Percentiles rank a stretch among this genome's conserved stretches.
Conservation (phyloP, 1,284 basidiomycete species). For the Cutaneotrichosporon spelunceum region DNA sequence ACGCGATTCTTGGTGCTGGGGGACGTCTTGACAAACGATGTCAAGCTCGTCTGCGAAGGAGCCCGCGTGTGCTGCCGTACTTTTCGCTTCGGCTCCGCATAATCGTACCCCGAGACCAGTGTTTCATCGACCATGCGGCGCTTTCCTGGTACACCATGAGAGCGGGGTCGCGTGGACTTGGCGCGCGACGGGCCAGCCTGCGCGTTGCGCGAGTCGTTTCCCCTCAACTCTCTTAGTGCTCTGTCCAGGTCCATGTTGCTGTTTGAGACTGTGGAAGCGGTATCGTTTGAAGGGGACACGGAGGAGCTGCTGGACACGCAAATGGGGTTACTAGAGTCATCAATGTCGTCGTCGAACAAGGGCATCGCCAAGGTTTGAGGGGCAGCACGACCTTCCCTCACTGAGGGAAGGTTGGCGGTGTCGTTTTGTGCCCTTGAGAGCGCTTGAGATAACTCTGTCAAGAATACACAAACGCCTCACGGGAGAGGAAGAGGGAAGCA, state of each 20-base stretch:
- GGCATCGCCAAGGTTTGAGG: neutral
- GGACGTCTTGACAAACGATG: neutral
- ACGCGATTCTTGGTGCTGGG: neutral
- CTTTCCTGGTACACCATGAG: neutral
- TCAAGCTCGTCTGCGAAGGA: conserved; percentile 2
- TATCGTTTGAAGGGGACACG: neutral
- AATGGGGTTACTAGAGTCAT: neutral
- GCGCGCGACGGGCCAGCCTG: neutral
- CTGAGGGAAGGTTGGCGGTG: neutral
- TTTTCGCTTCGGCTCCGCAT: neutral
- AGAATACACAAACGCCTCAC: neutral
- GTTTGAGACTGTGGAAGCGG: neutral
- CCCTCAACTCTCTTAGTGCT: neutral
- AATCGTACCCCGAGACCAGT: conserved; percentile 1
- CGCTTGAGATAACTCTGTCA: neutral
- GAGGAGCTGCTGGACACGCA: neutral
- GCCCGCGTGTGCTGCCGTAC: neutral
- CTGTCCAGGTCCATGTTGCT: neutral
- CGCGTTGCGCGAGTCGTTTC: neutral
- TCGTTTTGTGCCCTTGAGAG: neutral
- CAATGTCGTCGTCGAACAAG: neutral
- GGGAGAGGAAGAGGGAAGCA: neutral
- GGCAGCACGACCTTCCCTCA: neutral
- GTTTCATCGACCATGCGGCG: conserved; percentile 2
- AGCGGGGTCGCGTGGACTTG: neutral